Evolutionary conservation across 148 eudicot species (phyloP), one percentile per base, ranked within the genome.

Genomic region (Suaeda aralocaspica): DNA sequence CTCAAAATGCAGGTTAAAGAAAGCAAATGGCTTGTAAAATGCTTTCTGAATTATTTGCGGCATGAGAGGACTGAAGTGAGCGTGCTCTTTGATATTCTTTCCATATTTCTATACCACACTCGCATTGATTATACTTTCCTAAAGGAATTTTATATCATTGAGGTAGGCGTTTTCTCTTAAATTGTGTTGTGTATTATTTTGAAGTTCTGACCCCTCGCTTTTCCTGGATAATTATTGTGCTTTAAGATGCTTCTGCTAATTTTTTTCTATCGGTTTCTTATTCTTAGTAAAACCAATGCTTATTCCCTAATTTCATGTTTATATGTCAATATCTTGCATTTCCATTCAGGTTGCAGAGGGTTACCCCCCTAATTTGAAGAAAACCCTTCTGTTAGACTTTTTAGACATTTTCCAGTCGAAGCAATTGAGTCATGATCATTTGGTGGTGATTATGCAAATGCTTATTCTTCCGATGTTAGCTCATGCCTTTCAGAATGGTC

Each of bases 11-110:
- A 95, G 99, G 96, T 95, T 66, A 95, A 91, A 78, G 99, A 95
- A 79, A 95, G 97, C 90, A 95, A 95, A 76, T 95, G 99, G 99
- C 91, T 89, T 46, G 96, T 95, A 76, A 95, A 95, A 82, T 95
- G 99, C 87, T 91, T 95, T 73, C 79, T 95, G 78, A 95, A 95
- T 74, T 91, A 91, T 84, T 69, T 95, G 66, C 85, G 99, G 63
- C 96, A 91, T 88, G 97, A 95, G 80, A 86, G 79, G 83, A 82
- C 80, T 62, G 99, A 95, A 90, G 90, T 91, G 77, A 85, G 87
- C 67, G 92, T 89, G 61, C 89, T 95, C 39, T 95, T 95, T 78
- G 97, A 95, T 72, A 87, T 91, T 36, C 93, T 87, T 39, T 88
- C 96, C 77, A 91, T 95, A 79, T 95, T 95, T 78, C 77, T 95